Percentiles rank a stretch among this genome's conserved stretches.
These are phyloP conservation scores for Syzygium jambos DNA, from an alignment of 345 rosid genomes.

Conservation along the genomic window DNA sequence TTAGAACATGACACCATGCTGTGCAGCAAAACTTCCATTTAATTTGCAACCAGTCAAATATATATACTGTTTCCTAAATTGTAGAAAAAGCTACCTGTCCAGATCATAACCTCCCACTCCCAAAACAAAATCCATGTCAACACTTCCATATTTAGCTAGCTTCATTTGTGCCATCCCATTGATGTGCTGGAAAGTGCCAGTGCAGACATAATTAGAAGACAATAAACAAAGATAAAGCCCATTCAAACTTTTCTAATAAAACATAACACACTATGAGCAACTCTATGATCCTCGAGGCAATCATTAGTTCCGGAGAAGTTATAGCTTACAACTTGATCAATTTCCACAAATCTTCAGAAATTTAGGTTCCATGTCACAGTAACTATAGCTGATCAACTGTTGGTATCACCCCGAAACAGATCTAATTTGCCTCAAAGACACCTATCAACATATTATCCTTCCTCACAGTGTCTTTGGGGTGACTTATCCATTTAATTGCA, in stretches of 20 bases:
- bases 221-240: background rate
- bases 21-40: background rate
- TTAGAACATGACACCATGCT: background rate
- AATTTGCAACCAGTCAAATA: background rate
- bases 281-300: background rate
- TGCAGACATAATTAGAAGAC: background rate
- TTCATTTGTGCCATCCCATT: constrained; percentile 59
- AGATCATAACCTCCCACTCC: constrained; percentile 80
- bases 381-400: background rate
- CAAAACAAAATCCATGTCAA: constrained; percentile 68
- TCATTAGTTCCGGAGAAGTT: background rate
- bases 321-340: background rate
- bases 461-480: background rate
- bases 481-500: background rate
- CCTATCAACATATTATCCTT: background rate
- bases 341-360: background rate
- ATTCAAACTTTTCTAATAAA: background rate
- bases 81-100: constrained; percentile 31
- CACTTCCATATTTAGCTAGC: constrained; percentile 47
- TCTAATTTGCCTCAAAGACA: background rate
- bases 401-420: background rate
- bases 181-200: constrained; percentile 31
- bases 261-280: background rate
- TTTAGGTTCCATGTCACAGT: background rate
- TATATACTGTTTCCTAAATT: background rate